Conservation (phyloP, 768 basidiomycete genomes). For the Lentinula boryana region DNA sequence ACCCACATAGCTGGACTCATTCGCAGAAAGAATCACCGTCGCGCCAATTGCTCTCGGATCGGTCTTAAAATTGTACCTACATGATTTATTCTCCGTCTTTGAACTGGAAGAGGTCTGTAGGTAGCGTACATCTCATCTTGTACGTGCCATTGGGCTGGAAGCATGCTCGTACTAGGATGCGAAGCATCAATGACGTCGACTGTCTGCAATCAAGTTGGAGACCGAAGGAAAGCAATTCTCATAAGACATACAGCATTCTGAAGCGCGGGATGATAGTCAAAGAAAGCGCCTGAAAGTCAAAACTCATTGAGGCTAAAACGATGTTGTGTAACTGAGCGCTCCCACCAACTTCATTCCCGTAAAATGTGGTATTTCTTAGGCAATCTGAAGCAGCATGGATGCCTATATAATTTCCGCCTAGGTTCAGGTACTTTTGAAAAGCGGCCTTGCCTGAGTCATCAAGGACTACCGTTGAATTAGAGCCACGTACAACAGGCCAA, state of each 20-base stretch:
- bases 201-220: constrained; percentile 29
- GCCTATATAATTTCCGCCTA: constrained; percentile 66
- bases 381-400: constrained; percentile 64
- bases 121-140: constrained; percentile 54
- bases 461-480: constrained; percentile 38
- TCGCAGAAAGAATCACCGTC: constrained; percentile 53
- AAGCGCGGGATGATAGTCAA: constrained; percentile 64
- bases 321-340: neutral
- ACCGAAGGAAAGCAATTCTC: neutral
- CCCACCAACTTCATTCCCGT: constrained; percentile 50
- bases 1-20: constrained; percentile 62
- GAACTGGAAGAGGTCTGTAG: constrained; percentile 7
- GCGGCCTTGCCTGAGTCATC: constrained; percentile 53
- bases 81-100: neutral
- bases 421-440: constrained; percentile 57
- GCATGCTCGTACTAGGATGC: constrained; percentile 56
- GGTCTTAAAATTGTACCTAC: constrained; percentile 66
- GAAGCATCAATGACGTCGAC: constrained; percentile 49
- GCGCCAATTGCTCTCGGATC: constrained; percentile 65
- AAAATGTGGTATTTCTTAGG: constrained; percentile 52
- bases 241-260: constrained; percentile 51
- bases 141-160: constrained; percentile 47
- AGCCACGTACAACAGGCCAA: neutral
- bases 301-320: neutral
- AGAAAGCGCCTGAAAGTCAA: constrained; percentile 44